Base-by-base conservation (phyloP, 2,329 filamentous ascomycete genomes). In the Aspergillus fumigatiaffinis region DNA sequence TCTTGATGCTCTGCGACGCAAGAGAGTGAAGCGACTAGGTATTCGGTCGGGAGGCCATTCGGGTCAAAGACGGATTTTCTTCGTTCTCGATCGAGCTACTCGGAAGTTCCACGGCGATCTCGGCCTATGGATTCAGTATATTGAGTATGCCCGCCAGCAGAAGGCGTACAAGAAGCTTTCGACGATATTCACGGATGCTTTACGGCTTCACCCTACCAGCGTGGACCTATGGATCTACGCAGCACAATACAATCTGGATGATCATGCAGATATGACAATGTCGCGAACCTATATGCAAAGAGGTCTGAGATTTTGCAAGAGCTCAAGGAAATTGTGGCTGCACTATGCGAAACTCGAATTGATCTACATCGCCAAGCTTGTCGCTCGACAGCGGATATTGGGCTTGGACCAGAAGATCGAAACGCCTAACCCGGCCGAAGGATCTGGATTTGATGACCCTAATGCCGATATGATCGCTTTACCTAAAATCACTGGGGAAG, bases 341-440 rank as follows among this genome's bases (percentile, higher is more conserved):
- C 91, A 96, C 76, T 97, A 97, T 71, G 89, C 90, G 8, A 88
- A 90, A 69, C 82, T 93, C 68, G 94, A 99, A 80, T 91, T 96
- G 86, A 88, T 94, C 61, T 97, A 96, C 80, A 81, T 97, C 55
- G 86, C 84, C 52, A 92, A 90, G 76, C 86, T 97, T 68, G 86
- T 90, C 57, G 85, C 85, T 59, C 85, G 91, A 71, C 86, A 87
- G 73, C 82, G 82, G 65, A 84, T 90, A 54, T 71, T 90, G 56
- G 87, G 87, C 3, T 72, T 90, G 56, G 85, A 87, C 62, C 67
- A 73, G 50, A 54, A 58, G 47, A 53, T 71, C 71, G 63, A 76
- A 70, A 61, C 62, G 32, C 76, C 77, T 54, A 73, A 72, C 8
- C 72, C 73, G 2, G 73, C 75, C 25, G 70, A 68, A 52, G 71